Evolutionary conservation across 108 stramenopile species (phyloP), one percentile per base, ranked within the genome.

Genomic region (Licmophora abbreviata): DNA sequence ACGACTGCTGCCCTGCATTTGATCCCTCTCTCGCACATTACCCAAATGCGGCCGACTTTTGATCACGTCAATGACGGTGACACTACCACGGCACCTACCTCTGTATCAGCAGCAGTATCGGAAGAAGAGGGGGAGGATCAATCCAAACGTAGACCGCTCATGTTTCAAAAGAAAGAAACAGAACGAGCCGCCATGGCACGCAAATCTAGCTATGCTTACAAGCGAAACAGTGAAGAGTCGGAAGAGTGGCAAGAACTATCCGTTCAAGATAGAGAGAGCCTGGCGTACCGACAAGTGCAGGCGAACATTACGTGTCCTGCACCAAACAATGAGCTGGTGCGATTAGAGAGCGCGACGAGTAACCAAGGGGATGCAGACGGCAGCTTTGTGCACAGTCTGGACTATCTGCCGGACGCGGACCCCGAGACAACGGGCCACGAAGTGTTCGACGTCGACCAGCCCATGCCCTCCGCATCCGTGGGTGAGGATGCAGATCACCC

Each of bases 101-200:
- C 29, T 5, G 29, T 21, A 15, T n/a, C n/a, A 7, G 52, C 22
- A 5, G 27, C 48, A 25, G 22, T 21, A 1, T 32, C 32, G 20
- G 48, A 51, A 15, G 18, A 28, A 20, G 52, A 36, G 44, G 44
- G 11, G 21, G 59, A 7, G 12, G 49, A 51, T 22, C 50, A 51
- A 9, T 25, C 9, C 3, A 38, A 49, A 23, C 46, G 51, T 26
- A 77, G 80, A 53, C 74, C 85, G 14, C 37, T 81, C 48, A 51
- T 71, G 37, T 88, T 88, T 50, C 81, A 88, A 63, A 83, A 76
- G 61, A 92, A 85, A 64, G 90, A 95, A 68, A 67, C 70, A 1
- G 92, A 94, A 54, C 61, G 85, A 44, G 74, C 86, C 8, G 77
- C 71, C 14, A 44, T 59, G 48, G 79, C 79, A 20, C 72, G 87